Percentiles rank a stretch among this genome's conserved stretches.
phyloP scores from a whole-genome alignment of 2,329 filamentous ascomycete species.

The Cladorrhinum sp. region DNA sequence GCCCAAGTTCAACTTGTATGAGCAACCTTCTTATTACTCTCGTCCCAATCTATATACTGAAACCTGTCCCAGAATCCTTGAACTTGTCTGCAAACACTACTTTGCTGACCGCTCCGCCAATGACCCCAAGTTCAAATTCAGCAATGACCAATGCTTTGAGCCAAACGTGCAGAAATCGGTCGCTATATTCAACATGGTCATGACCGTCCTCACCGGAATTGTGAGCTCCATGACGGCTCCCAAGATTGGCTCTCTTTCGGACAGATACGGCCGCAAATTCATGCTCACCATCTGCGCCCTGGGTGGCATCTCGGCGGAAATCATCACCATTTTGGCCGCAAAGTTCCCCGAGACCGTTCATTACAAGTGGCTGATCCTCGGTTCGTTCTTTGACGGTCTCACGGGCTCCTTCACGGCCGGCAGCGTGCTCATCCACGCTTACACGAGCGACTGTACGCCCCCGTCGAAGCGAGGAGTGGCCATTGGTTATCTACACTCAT shows the following conservation, averaged over 20 bases:
- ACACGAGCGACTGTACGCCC: slow-evolving; percentile 83
- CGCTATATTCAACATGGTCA: slow-evolving; percentile 73
- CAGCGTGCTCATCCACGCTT: slow-evolving; percentile 74
- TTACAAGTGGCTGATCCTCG: slow-evolving; percentile 76
- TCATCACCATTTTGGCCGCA: slow-evolving; percentile 74
- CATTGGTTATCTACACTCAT: slow-evolving; percentile 88
- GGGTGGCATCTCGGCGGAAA: slow-evolving; percentile 72
- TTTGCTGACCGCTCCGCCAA: slow-evolving; percentile 62
- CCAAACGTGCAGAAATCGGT: slow-evolving; percentile 75
- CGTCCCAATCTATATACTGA: neutral
- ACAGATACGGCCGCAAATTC: slow-evolving; percentile 76
- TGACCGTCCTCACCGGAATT: slow-evolving; percentile 70
- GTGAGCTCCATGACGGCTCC: slow-evolving; percentile 80
- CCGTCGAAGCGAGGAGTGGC: slow-evolving; percentile 75
- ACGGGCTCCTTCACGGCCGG: slow-evolving; percentile 85
- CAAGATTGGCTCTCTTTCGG: slow-evolving; percentile 78
- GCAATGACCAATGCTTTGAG: slow-evolving; percentile 77
- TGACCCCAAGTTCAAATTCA: slow-evolving; percentile 58
- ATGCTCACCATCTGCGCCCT: slow-evolving; percentile 70
- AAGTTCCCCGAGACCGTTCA: slow-evolving; percentile 68
- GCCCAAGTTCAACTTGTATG: slow-evolving; percentile 77
- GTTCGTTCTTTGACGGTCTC: slow-evolving; percentile 75
- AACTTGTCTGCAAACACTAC: slow-evolving; percentile 80
- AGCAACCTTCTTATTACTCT: neutral
- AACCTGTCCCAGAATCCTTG: slow-evolving; percentile 56